phyloP scores from a whole-genome alignment of 2,329 filamentous ascomycete species.

The Penicillium sp. region DNA sequence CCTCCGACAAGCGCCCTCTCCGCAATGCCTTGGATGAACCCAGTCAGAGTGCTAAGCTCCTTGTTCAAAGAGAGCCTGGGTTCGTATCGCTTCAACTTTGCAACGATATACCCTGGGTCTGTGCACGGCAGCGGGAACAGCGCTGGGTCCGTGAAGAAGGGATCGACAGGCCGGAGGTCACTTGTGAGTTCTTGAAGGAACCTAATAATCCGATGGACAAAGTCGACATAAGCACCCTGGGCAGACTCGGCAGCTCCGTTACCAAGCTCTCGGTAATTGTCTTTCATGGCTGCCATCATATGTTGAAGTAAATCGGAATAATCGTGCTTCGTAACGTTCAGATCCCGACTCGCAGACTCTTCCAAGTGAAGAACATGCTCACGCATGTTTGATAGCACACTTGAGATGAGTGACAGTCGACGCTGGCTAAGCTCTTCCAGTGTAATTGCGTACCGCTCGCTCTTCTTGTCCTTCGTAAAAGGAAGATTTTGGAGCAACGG shows the following conservation, averaged over 20 bases:
- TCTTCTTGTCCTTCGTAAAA: constrained; percentile 46
- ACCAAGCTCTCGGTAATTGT: constrained; percentile 57
- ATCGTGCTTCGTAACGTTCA: constrained; percentile 40
- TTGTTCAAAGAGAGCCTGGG: constrained; percentile 51
- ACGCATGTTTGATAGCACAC: constrained; percentile 60
- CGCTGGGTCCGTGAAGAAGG: constrained; percentile 60
- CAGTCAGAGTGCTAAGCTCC: constrained; percentile 54
- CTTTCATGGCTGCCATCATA: constrained; percentile 62
- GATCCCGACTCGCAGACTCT: constrained; percentile 29
- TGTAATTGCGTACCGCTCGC: constrained; percentile 47
- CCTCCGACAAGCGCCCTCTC: constrained; percentile 58
- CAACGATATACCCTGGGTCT: constrained; percentile 63
- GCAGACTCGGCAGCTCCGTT: constrained; percentile 26
- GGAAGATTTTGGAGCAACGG: constrained; percentile 58
- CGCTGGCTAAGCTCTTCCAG: constrained; percentile 54
- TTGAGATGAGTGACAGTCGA: constrained; percentile 56
- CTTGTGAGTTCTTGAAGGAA: constrained; percentile 61
- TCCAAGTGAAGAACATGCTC: constrained; percentile 44
- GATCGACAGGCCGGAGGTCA: constrained; percentile 54
- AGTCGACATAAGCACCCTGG: constrained; percentile 58
- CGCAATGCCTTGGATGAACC: constrained; percentile 60
- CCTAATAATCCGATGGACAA: constrained; percentile 60
- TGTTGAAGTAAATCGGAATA: constrained; percentile 54
- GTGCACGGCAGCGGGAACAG: constrained; percentile 59
- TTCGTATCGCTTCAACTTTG: constrained; percentile 58